phyloP scores from a whole-genome alignment of 2,329 filamentous ascomycete species.

The Aspergillus oerlinghausenensis region DNA sequence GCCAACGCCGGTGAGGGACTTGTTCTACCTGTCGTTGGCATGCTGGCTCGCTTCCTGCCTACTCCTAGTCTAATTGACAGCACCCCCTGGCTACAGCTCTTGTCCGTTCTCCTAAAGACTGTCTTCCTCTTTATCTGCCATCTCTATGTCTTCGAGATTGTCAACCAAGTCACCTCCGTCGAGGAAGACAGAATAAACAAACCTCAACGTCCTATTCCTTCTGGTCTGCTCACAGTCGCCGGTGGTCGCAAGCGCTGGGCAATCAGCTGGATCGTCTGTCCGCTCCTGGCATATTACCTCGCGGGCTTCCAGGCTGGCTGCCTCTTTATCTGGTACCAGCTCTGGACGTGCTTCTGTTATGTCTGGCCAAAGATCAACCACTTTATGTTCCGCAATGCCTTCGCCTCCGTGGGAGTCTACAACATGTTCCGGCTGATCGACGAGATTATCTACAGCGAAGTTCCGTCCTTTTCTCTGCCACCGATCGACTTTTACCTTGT shows the following conservation, averaged over 20 bases:
- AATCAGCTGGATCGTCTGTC: conserved; percentile 1
- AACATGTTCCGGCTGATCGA: conserved; percentile 7
- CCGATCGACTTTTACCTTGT: background rate
- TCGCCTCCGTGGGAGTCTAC: conserved; percentile 4
- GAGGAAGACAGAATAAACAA: conserved; percentile 3
- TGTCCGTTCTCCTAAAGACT: background rate
- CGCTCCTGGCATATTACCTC: background rate
- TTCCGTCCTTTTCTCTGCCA: background rate
- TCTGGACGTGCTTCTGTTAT: conserved; percentile 5
- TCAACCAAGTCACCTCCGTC: conserved; percentile 1
- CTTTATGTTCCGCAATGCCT: conserved; percentile 6
- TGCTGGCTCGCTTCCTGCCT: conserved; percentile 4
- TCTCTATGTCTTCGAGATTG: conserved; percentile 6
- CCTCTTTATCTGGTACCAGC: conserved; percentile 2
- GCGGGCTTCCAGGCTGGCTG: background rate
- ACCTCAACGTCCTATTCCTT: conserved; percentile 1
- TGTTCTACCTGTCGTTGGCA: conserved; percentile 1
- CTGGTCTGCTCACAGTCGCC: background rate
- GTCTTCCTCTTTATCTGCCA: conserved; percentile 1
- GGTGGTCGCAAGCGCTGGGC: conserved; percentile 1
- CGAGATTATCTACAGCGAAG: background rate
- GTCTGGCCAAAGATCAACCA: conserved; percentile 6
- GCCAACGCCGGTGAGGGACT: conserved; percentile 2
- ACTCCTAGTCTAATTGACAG: background rate
- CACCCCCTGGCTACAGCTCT: background rate